Evolutionary conservation across 768 basidiomycete species (phyloP).

Genomic region (Leccinum longicurvipes): DNA sequence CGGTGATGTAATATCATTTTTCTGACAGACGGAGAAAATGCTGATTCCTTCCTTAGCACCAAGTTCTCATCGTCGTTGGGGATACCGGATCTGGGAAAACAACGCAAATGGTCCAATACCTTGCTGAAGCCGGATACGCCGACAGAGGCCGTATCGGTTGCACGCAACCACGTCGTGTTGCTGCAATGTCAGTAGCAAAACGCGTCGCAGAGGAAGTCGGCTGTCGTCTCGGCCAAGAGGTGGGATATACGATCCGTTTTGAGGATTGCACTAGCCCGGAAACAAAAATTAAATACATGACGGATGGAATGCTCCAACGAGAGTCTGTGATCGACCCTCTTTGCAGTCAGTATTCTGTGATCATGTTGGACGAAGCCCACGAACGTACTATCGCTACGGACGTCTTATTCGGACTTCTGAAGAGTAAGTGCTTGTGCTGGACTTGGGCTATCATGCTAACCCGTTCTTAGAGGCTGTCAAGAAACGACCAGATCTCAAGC

Average conservation of each 20-base stretch:
- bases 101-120: constrained; percentile 98
- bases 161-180: constrained; percentile 98
- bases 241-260: constrained; percentile 98
- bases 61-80: constrained; percentile 96
- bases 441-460: constrained; percentile 13
- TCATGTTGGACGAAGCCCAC: constrained; percentile 99
- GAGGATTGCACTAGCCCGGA: constrained; percentile 99
- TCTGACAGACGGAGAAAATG: background rate
- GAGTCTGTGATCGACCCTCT: constrained; percentile 96
- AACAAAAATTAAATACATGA: constrained; percentile 99
- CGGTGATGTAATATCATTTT: constrained; percentile 57
- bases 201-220: constrained; percentile 98
- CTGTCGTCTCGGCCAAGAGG: constrained; percentile 94
- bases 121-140: constrained; percentile 92
- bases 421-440: constrained; percentile 37
- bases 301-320: constrained; percentile 98
- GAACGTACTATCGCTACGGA: constrained; percentile 99
- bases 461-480: constrained; percentile 78
- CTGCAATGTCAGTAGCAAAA: constrained; percentile 98
- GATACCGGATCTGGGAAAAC: constrained; percentile 99
- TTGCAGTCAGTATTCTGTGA: constrained; percentile 85
- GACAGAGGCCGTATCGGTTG: constrained; percentile 92
- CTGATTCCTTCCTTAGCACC: constrained; percentile 43
- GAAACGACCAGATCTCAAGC: constrained; percentile 90
- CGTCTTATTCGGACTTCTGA: constrained; percentile 92